Evolutionary conservation across 495 filamentous ascomycete species (phyloP).

Genomic region (Podospora didyma): DNA sequence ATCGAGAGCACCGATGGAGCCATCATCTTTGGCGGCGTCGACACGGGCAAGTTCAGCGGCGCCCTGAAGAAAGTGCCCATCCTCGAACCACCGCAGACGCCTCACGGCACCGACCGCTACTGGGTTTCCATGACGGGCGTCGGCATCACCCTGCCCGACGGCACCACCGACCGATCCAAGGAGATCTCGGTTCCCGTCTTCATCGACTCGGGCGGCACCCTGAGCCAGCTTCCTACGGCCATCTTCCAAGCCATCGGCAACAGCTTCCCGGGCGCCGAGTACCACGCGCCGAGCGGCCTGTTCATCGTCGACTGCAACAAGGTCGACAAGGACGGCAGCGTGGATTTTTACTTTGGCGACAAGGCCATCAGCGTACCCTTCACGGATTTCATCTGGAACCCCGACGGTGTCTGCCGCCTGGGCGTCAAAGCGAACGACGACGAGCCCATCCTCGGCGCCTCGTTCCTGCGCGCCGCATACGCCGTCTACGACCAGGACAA

Average conservation of each 20-base stretch:
- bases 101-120: slow-evolving; percentile 24
- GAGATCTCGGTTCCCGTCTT: slow-evolving; percentile 23
- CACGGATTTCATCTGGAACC: slow-evolving; percentile 55
- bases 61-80: slow-evolving; percentile 55
- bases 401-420: slow-evolving; percentile 29
- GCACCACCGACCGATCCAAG: slow-evolving; percentile 10
- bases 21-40: slow-evolving; percentile 78
- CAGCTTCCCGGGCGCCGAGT: slow-evolving; percentile 18
- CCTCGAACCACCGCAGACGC: slow-evolving; percentile 24
- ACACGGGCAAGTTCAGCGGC: slow-evolving; percentile 54
- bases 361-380: slow-evolving; percentile 56
- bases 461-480: slow-evolving; percentile 30
- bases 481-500: slow-evolving; percentile 36
- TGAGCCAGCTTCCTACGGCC: slow-evolving; percentile 18
- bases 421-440: slow-evolving; percentile 17
- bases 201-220: slow-evolving; percentile 27
- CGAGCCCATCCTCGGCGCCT: slow-evolving; percentile 28
- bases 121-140: slow-evolving; percentile 22
- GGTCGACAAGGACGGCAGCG: slow-evolving; percentile 42
- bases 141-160: slow-evolving; percentile 24
- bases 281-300: slow-evolving; percentile 28
- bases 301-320: slow-evolving; percentile 58
- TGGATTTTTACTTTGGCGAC: slow-evolving; percentile 57
- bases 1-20: slow-evolving; percentile 49
- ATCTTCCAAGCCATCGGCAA: slow-evolving; percentile 25